Base-by-base conservation (phyloP, 164 flowering plant genomes). In the Cinnamomum chago region DNA sequence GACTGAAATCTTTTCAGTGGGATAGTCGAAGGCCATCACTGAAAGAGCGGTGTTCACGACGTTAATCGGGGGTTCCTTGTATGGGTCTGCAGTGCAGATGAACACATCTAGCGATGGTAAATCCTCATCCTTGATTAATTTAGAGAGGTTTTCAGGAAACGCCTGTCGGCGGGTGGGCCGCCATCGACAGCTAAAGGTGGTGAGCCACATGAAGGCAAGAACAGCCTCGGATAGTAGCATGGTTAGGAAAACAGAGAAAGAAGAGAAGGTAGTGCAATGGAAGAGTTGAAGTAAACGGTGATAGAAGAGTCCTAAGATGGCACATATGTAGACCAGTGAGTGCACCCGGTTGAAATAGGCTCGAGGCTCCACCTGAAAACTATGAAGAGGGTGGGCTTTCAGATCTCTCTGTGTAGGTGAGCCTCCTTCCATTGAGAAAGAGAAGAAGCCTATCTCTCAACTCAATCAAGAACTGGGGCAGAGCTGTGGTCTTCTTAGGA, bases 331-430 rank as follows among this genome's bases (percentile, higher is more conserved):
- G 52, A 86, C 64, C 0, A 77, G 65, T 2, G 88, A 85, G 74
- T 85, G 90, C 0, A 77, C 52, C 10, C 96, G 93, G 85, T 89
- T 87, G 52, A 79, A 60, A 35, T 40, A 2, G 9, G 85, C 75
- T 23, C 83, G 83, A 12, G 80, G 84, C 10, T 77, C 70, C 62
- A 76, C 80, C 22, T 72, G 58, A 15, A 65, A 51, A 2, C 86
- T 81, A 86, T 88, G 77, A 27, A 90, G 86, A 40, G 83, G 84
- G 28, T 71, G 76, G 28, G 74, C 22, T 3, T 24, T 24, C 9
- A 14, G 30, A 27, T 73, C 58, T 25, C 18, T 33, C 22, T 52
- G 50, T 6, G 24, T 51, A 10, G 70, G 17, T 3, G 3, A 20
- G 50, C 23, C 66, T 65, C 27, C 70, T 20, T 40, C 71, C 66